Conservation (phyloP, 2,329 filamentous ascomycete genomes). For the Capronia coronata region DNA sequence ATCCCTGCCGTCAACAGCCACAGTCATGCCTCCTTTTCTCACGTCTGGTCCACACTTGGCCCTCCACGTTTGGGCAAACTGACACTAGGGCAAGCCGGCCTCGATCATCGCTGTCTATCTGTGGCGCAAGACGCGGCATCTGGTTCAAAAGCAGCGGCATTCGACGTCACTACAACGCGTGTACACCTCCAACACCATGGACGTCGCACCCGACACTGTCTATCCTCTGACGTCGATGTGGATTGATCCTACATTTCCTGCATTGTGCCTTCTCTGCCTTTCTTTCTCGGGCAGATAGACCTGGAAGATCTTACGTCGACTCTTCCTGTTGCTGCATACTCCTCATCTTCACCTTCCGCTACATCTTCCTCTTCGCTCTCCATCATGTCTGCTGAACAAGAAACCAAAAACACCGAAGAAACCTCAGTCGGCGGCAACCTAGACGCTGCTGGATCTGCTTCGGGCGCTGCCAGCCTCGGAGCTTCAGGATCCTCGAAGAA, state of each 20-base stretch:
- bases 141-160: constrained; percentile 25
- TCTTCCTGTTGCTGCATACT: constrained; percentile 18
- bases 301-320: constrained; percentile 24
- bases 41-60: constrained; percentile 3
- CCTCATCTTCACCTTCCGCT: constrained; percentile 14
- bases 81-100: background rate
- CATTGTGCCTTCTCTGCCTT: constrained; percentile 13
- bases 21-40: background rate
- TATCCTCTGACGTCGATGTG: constrained; percentile 25
- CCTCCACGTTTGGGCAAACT: constrained; percentile 2
- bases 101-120: constrained; percentile 1
- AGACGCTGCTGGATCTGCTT: constrained; percentile 32
- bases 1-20: constrained; percentile 9
- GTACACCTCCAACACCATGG: constrained; percentile 6
- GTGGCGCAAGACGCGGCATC: constrained; percentile 2
- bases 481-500: constrained; percentile 31
- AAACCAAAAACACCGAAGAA: constrained; percentile 28
- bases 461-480: constrained; percentile 32
- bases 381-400: constrained; percentile 30
- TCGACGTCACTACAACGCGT: constrained; percentile 22
- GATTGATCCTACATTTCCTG: constrained; percentile 10
- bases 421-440: constrained; percentile 33
- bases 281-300: constrained; percentile 6
- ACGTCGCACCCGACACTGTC: constrained; percentile 8
- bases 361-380: constrained; percentile 13